Evolutionary conservation across 2,329 filamentous ascomycete species (phyloP).

Genomic region (Juglanconis sp.): DNA sequence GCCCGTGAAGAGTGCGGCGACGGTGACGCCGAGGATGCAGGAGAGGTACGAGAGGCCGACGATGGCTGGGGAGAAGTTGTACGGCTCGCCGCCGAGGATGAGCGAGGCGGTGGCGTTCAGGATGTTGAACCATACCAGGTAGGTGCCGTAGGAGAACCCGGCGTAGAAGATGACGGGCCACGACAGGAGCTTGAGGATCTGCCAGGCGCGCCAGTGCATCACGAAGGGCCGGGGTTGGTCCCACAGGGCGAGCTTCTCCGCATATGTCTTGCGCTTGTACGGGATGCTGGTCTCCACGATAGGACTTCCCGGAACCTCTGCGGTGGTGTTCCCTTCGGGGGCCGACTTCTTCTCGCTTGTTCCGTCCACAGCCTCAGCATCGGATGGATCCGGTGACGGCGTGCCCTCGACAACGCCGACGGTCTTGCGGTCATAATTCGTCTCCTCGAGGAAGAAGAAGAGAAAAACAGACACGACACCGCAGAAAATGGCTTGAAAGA

Average conservation of each 20-base stretch:
- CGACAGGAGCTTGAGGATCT: slow-evolving; percentile 29
- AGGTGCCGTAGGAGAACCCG: slow-evolving; percentile 31
- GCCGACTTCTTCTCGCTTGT: neutral
- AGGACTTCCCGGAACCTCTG: neutral
- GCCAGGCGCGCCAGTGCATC: slow-evolving; percentile 36
- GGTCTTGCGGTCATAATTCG: slow-evolving; percentile 38
- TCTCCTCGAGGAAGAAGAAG: slow-evolving; percentile 54
- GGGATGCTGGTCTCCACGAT: neutral
- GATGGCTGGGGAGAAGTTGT: slow-evolving; percentile 29
- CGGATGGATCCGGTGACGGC: neutral
- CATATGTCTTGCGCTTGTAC: slow-evolving; percentile 33
- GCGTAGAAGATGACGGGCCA: slow-evolving; percentile 42
- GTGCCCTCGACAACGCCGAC: slow-evolving; percentile 16
- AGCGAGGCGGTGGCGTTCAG: slow-evolving; percentile 35
- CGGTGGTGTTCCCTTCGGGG: slow-evolving; percentile 3
- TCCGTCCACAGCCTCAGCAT: slow-evolving; percentile 2
- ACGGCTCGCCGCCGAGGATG: slow-evolving; percentile 28
- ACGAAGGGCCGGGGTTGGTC: slow-evolving; percentile 32
- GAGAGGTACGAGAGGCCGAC: slow-evolving; percentile 26
- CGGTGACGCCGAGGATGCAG: slow-evolving; percentile 27
- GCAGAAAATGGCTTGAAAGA: slow-evolving; percentile 28
- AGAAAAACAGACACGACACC: slow-evolving; percentile 25
- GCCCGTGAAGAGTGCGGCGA: slow-evolving; percentile 26
- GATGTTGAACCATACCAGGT: slow-evolving; percentile 33
- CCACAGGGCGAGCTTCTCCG: slow-evolving; percentile 33